Evolutionary conservation across 495 filamentous ascomycete genomes (phyloP), one percentile per base, ranked within the genome.

Genomic region (Hypoxylon trugodes): DNA sequence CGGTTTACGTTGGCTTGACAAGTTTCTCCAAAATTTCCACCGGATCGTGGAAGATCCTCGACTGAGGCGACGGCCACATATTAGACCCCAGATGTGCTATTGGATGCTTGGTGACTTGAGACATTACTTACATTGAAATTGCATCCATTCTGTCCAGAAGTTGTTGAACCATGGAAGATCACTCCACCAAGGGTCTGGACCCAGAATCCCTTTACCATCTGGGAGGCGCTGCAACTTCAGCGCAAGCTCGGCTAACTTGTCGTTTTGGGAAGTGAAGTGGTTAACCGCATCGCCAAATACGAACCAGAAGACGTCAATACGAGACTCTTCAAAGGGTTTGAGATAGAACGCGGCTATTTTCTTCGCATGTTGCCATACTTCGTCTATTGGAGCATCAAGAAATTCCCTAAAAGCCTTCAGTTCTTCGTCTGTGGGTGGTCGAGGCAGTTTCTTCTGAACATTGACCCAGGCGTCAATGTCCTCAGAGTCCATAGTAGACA

Each of bases 151-250:
- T 2, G 45, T 45, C 56, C 56, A 60, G 38, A 40, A 52, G 19
- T 60, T 47, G 18, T 60, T 51, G 28, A 60, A 60, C 5, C 24
- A 45, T 1, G 56, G 56, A n/a, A 60, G n/a, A 33, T 60, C 56
- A 21, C 26, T 28, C 28, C 35, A 60, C 56, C 56, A 60, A 36
- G 56, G 41, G 1, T 51, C 16, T 1, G 56, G 37, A 5, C 56
- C 56, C 15, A 60, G 24, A 24, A 60, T 28, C 3, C 56, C 56
- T 28, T 45, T 60, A 1, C 56, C 56, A 18, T 52, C 56, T 10
- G 56, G 46, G 12, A 60, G 19, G 25, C 56, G 56, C 18, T 60
- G 56, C 36, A 60, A 28, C 9, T 60, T 41, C 12, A 60, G 15
- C 28, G 52, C 46, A 16, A 60, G 37, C 0, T 60, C 46, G n/a